Conservation (phyloP, 768 basidiomycete species). For the Macrolepiota dolichaula region DNA sequence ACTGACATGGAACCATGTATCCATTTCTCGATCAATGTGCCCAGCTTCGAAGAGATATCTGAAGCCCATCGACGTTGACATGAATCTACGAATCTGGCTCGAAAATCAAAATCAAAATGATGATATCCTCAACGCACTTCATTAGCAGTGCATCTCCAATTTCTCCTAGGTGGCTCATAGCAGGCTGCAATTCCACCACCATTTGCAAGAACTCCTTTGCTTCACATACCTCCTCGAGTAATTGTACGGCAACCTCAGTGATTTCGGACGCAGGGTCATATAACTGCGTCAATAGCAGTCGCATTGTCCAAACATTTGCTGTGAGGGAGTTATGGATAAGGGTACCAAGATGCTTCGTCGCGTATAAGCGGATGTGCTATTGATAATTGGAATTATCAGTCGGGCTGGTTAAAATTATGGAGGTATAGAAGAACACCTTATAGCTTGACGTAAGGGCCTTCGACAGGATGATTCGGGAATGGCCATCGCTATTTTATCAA, state of each 20-base stretch:
- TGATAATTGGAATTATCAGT: not conserved
- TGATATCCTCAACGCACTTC: slow-evolving; percentile 50
- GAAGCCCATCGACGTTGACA: slow-evolving; percentile 92
- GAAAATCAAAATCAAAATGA: not conserved
- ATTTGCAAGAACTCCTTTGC: slow-evolving; percentile 78
- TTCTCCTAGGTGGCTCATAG: slow-evolving; percentile 92
- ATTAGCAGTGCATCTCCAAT: slow-evolving; percentile 85
- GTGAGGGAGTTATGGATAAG: slow-evolving; percentile 64
- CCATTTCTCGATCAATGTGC: slow-evolving; percentile 94
- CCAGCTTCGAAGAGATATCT: slow-evolving; percentile 87
- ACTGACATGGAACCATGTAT: slow-evolving; percentile 91
- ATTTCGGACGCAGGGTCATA: slow-evolving; percentile 93
- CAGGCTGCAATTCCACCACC: slow-evolving; percentile 93
- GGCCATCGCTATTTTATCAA: slow-evolving; percentile 71
- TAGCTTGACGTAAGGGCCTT: slow-evolving; percentile 95
- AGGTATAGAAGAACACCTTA: slow-evolving; percentile 43
- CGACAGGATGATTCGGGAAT: slow-evolving; percentile 88
- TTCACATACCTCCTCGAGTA: slow-evolving; percentile 88
- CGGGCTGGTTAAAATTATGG: not conserved
- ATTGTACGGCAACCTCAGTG: slow-evolving; percentile 84
- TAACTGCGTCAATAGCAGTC: slow-evolving; percentile 89
- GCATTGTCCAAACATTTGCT: slow-evolving; percentile 84
- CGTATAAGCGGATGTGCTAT: slow-evolving; percentile 86
- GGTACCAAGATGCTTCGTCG: slow-evolving; percentile 82
- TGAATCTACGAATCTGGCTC: slow-evolving; percentile 58